Conservation (phyloP, 2,329 filamentous ascomycete species). For the Nemania diffusa region DNA sequence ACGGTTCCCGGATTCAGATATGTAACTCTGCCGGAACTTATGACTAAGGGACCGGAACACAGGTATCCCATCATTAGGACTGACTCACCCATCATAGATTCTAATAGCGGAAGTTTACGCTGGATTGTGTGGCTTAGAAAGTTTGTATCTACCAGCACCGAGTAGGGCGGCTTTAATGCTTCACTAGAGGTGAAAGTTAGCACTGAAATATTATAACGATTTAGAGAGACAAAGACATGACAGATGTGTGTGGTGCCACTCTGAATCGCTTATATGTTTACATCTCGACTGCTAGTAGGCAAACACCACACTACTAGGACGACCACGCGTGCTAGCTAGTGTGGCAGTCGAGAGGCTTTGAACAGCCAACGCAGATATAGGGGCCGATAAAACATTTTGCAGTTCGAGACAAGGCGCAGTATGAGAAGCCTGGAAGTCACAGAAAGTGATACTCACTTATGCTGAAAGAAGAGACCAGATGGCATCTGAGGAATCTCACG, state of each 20-base stretch:
- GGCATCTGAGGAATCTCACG: slow-evolving; percentile 85
- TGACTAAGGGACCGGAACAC: neutral
- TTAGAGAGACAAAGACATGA: neutral
- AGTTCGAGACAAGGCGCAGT: neutral
- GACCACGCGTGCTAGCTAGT: too few relatives aligned
- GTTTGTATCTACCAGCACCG: slow-evolving; percentile 71
- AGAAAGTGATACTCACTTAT: slow-evolving; percentile 58
- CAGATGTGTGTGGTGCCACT: neutral
- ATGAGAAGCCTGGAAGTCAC: neutral
- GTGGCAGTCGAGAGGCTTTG: too few relatives aligned
- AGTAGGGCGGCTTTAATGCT: slow-evolving; percentile 84
- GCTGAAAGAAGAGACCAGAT: slow-evolving; percentile 82
- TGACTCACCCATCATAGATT: slow-evolving; percentile 73
- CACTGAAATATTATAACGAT: neutral
- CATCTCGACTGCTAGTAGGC: neutral
- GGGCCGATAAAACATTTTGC: neutral
- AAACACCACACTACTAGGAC: neutral
- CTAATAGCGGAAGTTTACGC: slow-evolving; percentile 86
- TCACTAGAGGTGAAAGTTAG: slow-evolving; percentile 60
- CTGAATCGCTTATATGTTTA: neutral
- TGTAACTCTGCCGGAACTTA: neutral
- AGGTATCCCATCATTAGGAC: neutral
- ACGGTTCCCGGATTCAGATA: slow-evolving; percentile 1
- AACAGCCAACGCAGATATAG: too few relatives aligned
- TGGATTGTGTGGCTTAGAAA: slow-evolving; percentile 90